These are phyloP conservation scores for Candida broadrunensis DNA, from an alignment of 805 yeast genomes.

Conservation along the genomic window DNA sequence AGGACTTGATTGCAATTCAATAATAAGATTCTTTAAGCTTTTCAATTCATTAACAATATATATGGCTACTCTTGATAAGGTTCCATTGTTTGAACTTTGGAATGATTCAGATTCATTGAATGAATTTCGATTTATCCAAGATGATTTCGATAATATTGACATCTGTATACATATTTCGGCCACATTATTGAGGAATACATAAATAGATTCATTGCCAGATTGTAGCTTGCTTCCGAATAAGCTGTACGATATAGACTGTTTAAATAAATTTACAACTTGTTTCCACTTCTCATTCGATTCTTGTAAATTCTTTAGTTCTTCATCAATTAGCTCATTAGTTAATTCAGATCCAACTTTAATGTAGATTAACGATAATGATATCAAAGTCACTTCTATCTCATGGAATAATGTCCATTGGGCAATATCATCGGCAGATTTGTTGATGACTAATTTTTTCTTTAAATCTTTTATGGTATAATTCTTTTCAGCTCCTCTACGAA, in stretches of 20 bases:
- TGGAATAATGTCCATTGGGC: slow-evolving; percentile 26
- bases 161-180: slow-evolving; percentile 33
- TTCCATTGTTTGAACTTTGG: slow-evolving; percentile 29
- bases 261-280: slow-evolving; percentile 29
- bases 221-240: slow-evolving; percentile 19
- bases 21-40: slow-evolving; percentile 17
- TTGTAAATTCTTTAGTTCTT: slow-evolving; percentile 16
- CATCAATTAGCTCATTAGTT: slow-evolving; percentile 30
- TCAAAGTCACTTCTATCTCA: slow-evolving; percentile 25
- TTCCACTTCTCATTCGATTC: slow-evolving; percentile 31
- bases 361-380: slow-evolving; percentile 26
- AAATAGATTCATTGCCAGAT: slow-evolving; percentile 1
- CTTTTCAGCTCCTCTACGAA: not conserved
- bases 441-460: not conserved
- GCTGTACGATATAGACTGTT: slow-evolving; percentile 25
- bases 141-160: slow-evolving; percentile 36
- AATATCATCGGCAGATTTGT: not conserved
- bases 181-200: slow-evolving; percentile 19
- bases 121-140: slow-evolving; percentile 32
- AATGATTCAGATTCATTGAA: slow-evolving; percentile 17
- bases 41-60: slow-evolving; percentile 33
- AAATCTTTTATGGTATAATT: not conserved
- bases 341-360: slow-evolving; percentile 33
- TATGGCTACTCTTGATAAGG: slow-evolving; percentile 44
- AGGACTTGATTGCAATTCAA: slow-evolving; percentile 7